Conservation (phyloP, 2,329 filamentous ascomycete species). For the Bipolaris oryzae region DNA sequence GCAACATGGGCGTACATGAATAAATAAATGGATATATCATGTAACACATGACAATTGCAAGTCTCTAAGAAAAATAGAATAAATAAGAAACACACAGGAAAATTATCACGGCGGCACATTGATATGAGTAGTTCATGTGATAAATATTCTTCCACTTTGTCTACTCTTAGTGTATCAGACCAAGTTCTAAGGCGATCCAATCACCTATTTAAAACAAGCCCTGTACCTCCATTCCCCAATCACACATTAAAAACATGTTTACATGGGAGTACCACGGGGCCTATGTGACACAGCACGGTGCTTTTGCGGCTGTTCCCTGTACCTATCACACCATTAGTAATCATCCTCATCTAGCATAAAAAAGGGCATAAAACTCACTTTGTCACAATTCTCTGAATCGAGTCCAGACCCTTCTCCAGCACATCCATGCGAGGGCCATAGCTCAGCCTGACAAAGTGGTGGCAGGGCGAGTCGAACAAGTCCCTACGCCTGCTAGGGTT, state of each 20-base stretch:
- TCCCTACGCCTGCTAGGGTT: slow-evolving; percentile 90
- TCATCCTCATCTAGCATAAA: background rate
- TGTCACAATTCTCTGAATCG: slow-evolving; percentile 49
- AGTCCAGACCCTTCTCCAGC: slow-evolving; percentile 48
- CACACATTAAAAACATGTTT: background rate
- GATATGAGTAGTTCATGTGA: background rate
- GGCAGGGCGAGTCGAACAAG: slow-evolving; percentile 91
- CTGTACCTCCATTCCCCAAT: background rate
- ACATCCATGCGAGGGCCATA: slow-evolving; percentile 52
- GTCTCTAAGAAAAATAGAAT: too few species aligned
- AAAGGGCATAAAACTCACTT: slow-evolving; percentile 41
- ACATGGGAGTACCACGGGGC: slow-evolving; percentile 15
- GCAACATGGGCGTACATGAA: too few species aligned
- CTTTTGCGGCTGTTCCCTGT: slow-evolving; percentile 19
- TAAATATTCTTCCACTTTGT: background rate
- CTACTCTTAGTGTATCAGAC: background rate
- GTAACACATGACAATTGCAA: too few species aligned
- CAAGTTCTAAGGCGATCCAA: background rate
- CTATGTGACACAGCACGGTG: slow-evolving; percentile 20
- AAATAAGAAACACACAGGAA: too few species aligned
- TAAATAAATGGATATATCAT: too few species aligned
- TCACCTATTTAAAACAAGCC: background rate
- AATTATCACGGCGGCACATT: too few species aligned
- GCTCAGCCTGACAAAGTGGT: slow-evolving; percentile 58
- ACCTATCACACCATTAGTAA: slow-evolving; percentile 11